Base-by-base conservation (phyloP, 805 yeast species). In the Kockiozyma suomiensis region DNA sequence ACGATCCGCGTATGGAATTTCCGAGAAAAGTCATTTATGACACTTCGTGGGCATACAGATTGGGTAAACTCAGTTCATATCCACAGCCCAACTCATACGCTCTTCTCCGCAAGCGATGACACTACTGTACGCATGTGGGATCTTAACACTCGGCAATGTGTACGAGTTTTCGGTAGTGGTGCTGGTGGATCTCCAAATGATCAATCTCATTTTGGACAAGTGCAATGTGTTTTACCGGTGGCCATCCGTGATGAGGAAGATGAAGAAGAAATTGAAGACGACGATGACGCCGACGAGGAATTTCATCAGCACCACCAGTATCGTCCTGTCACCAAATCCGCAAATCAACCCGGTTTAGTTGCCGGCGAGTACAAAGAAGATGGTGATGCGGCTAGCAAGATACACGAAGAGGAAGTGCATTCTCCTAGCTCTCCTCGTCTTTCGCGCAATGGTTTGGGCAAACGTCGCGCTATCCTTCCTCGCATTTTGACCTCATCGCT, bases 1-100 rank as follows among this genome's bases (percentile, higher is more conserved):
- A 90, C 96, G 0, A 87, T 94, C 56, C 90, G 91, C 73, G 92
- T 94, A 13, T 94, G 99, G 99, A 96, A 94, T 72, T 96, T 94
- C 48, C 96, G 89, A 71, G 84, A 91, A 5, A 81, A 97, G 75
- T 88, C 96, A 0, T 94, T 97, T 71, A 90, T 87, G 74, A 91
- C 98, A 0, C 78, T 94, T 59, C 80, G 97, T 43, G 99, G 99
- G 5, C 99, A 94, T 72, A 82, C 87, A 0, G 97, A 89, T 67
- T 86, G 96, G 85, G 97, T 94, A 19, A 91, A 90, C 66, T 84
- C 88, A 62, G 98, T 94, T 54, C 88, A 88, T 75, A 84, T 92
- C 56, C 96, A 92, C 73, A 81, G 88, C 2, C 82, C 82, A 56
- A 85, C 96, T 46, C 83, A 84, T 61, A 87, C 96, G 0, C 81